Conservation (phyloP, 2,329 filamentous ascomycete species). For the Orbilia javanica region DNA sequence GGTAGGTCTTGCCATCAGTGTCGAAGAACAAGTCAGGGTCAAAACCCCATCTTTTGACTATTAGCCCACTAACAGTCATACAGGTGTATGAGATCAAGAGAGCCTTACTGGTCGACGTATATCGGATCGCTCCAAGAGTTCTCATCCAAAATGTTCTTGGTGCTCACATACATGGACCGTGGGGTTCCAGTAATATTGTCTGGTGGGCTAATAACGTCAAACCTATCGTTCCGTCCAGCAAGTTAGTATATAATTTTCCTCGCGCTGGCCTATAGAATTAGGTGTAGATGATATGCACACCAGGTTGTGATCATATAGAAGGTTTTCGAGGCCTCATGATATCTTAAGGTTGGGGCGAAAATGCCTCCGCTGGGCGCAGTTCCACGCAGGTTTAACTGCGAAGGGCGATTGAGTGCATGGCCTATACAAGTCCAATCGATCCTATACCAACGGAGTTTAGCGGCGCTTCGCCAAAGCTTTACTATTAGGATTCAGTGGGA, state of each 20-base stretch:
- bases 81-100: constrained; percentile 24
- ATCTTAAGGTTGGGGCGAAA: constrained; percentile 74
- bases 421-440: constrained; percentile 70
- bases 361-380: constrained; percentile 73
- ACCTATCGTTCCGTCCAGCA: constrained; percentile 23
- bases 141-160: constrained; percentile 70
- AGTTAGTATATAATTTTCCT: not conserved
- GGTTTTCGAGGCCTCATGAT: constrained; percentile 51
- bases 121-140: constrained; percentile 70
- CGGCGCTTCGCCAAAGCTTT: not conserved
- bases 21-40: constrained; percentile 70
- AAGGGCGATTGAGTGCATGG: constrained; percentile 69
- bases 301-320: constrained; percentile 60
- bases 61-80: constrained; percentile 62
- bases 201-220: constrained; percentile 60
- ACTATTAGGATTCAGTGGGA: not conserved
- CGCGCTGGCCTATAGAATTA: not conserved
- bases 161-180: constrained; percentile 71
- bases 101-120: constrained; percentile 71
- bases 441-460: constrained; percentile 63
- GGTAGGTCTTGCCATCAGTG: constrained; percentile 67
- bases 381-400: constrained; percentile 69
- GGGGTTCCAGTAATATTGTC: constrained; percentile 64
- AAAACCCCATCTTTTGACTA: constrained; percentile 67
- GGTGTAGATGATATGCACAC: not conserved